Percentiles rank a stretch among this genome's conserved stretches.
These are phyloP conservation scores for Phytophthora fragariaefolia DNA, from an alignment of 352 stramenopile genomes.

Conservation along the genomic window DNA sequence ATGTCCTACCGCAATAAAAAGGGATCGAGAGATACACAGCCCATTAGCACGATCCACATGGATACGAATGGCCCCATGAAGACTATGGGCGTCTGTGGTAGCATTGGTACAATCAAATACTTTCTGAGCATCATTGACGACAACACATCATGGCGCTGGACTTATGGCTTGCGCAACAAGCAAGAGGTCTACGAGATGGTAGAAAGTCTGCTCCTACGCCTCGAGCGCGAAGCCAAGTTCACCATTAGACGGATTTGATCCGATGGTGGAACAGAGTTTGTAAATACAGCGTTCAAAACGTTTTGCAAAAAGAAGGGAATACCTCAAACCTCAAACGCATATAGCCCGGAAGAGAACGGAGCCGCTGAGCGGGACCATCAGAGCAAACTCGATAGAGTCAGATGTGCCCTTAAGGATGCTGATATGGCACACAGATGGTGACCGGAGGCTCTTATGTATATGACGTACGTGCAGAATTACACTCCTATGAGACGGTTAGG, in stretches of 20 bases:
- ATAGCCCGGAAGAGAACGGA: not conserved
- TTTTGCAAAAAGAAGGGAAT: not conserved
- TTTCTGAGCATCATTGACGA: not conserved
- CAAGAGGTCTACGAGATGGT: not conserved
- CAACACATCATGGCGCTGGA: not conserved
- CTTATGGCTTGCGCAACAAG: not conserved
- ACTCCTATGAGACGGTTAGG: not conserved
- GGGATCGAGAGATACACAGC: not conserved
- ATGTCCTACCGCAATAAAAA: not conserved
- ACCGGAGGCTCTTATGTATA: slow-evolving; percentile 1
- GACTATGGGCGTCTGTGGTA: not conserved
- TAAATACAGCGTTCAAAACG: not conserved
- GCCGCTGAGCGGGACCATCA: not conserved
- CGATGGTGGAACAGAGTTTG: not conserved
- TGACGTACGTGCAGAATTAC: not conserved
- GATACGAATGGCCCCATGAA: not conserved
- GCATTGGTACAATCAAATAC: not conserved
- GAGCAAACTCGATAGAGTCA: not conserved
- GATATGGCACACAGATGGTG: not conserved
- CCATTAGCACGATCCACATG: not conserved
- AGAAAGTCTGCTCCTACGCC: not conserved
- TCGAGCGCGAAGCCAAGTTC: not conserved
- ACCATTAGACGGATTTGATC: not conserved
- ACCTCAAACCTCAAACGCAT: not conserved
- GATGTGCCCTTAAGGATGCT: not conserved